Evolutionary conservation across 2,329 filamentous ascomycete species (phyloP).

Genomic region (Xylaria arbuscula): DNA sequence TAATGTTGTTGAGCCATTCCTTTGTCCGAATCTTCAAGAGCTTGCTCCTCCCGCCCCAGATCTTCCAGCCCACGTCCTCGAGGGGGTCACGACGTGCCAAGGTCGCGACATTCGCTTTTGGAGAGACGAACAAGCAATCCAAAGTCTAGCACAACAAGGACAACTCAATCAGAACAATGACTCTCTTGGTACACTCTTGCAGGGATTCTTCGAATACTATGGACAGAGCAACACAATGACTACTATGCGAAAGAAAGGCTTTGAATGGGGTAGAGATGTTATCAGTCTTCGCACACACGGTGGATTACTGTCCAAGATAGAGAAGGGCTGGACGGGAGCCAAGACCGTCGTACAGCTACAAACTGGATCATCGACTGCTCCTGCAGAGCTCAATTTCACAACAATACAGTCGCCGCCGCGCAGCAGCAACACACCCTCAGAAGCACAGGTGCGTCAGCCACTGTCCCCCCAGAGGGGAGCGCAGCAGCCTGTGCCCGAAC

Average conservation of each 20-base stretch:
- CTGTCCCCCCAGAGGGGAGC: constrained; percentile 28
- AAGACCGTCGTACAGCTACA: constrained; percentile 72
- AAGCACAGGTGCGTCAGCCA: constrained; percentile 29
- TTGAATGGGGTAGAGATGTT: constrained; percentile 84
- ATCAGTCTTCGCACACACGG: constrained; percentile 78
- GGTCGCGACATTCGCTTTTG: constrained; percentile 82
- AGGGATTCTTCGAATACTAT: constrained; percentile 91
- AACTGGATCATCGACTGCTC: constrained; percentile 47
- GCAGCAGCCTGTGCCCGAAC: constrained; percentile 22
- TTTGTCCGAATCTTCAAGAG: constrained; percentile 84
- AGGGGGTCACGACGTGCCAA: constrained; percentile 62
- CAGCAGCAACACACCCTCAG: constrained; percentile 35
- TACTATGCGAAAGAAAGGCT: constrained; percentile 65
- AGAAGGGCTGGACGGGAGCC: constrained; percentile 89
- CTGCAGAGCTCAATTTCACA: constrained; percentile 34
- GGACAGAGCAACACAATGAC: constrained; percentile 69
- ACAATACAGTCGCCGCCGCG: constrained; percentile 35
- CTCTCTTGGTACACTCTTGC: constrained; percentile 75
- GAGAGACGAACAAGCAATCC: constrained; percentile 77
- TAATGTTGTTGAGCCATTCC: constrained; percentile 82
- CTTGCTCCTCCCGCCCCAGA: constrained; percentile 55
- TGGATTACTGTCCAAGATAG: constrained; percentile 77
- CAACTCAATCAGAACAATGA: constrained; percentile 76
- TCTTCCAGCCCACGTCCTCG: constrained; percentile 53
- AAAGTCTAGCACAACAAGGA: constrained; percentile 65